Evolutionary conservation across 495 filamentous ascomycete species (phyloP).

Genomic region (Penicillium desertorum): DNA sequence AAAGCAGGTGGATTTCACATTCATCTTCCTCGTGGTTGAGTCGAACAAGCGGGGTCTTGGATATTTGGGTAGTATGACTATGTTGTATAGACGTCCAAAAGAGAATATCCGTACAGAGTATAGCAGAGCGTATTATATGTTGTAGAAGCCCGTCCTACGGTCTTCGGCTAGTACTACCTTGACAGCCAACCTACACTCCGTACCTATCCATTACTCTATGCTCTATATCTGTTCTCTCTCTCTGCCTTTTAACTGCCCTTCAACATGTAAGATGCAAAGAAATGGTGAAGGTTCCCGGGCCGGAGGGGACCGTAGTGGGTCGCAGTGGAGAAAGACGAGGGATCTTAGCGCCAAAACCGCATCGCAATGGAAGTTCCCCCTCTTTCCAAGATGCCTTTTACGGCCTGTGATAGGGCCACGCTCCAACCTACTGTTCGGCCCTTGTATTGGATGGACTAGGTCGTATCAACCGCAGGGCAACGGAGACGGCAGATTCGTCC

Average conservation of each 20-base stretch:
- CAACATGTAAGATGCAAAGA: conserved; percentile 20
- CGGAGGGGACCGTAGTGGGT: conserved; percentile 36
- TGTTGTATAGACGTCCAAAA: conserved; percentile 13
- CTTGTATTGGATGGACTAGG: conserved; percentile 24
- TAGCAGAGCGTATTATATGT: neutral
- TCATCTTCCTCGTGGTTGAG: conserved; percentile 23
- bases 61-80: conserved; percentile 11
- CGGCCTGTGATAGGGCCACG: conserved; percentile 27
- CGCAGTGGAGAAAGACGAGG: conserved; percentile 26
- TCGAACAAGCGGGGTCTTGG: conserved; percentile 27
- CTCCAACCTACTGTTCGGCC: conserved; percentile 24
- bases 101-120: conserved; percentile 7
- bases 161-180: too few relatives aligned
- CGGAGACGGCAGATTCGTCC: conserved; percentile 24
- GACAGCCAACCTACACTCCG: neutral
- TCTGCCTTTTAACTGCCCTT: neutral
- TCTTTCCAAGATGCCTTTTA: conserved; percentile 21
- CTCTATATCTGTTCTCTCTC: neutral
- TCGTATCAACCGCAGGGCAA: conserved; percentile 20
- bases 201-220: neutral
- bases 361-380: conserved; percentile 22
- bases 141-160: too few relatives aligned
- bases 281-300: conserved; percentile 31
- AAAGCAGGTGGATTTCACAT: conserved; percentile 22
- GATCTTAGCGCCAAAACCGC: conserved; percentile 23